Percentiles rank a stretch among this genome's conserved stretches.
phyloP scores from a whole-genome alignment of 495 filamentous ascomycete species.

The Penicillium manginii region DNA sequence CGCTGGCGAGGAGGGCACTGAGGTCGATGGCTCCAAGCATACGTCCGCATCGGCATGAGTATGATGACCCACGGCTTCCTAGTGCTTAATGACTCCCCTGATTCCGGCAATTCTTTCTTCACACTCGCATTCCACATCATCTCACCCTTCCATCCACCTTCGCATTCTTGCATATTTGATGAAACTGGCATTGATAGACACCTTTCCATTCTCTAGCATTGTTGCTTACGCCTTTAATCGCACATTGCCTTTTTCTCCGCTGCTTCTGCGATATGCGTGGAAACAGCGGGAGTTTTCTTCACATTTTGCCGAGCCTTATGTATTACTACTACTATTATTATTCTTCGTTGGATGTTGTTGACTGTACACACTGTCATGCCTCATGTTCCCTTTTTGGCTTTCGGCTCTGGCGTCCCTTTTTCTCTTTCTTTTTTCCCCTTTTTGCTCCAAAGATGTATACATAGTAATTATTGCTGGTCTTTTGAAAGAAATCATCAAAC shows the following conservation, averaged over 20 bases:
- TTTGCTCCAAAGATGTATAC: conserved; percentile 10
- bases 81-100: conserved; percentile 6
- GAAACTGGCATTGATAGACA: conserved; percentile 5
- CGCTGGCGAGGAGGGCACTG: background rate
- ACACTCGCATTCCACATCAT: background rate
- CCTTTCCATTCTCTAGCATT: background rate
- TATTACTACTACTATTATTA: conserved; percentile 7
- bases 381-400: conserved; percentile 1
- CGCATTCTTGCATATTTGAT: conserved; percentile 8
- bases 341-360: background rate
- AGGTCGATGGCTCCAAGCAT: conserved; percentile 2
- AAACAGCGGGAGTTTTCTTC: background rate
- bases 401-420: background rate
- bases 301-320: background rate
- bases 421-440: no score
- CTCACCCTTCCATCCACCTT: background rate
- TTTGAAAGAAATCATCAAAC: background rate
- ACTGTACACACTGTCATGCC: conserved; percentile 1
- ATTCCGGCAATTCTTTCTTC: background rate
- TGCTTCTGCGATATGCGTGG: background rate
- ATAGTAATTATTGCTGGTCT: conserved; percentile 14
- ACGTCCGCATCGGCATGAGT: background rate
- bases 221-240: conserved; percentile 2
- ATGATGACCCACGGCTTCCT: conserved; percentile 3
- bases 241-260: background rate